Conservation (phyloP, 2,329 filamentous ascomycete genomes). For the Curvularia sp. region DNA sequence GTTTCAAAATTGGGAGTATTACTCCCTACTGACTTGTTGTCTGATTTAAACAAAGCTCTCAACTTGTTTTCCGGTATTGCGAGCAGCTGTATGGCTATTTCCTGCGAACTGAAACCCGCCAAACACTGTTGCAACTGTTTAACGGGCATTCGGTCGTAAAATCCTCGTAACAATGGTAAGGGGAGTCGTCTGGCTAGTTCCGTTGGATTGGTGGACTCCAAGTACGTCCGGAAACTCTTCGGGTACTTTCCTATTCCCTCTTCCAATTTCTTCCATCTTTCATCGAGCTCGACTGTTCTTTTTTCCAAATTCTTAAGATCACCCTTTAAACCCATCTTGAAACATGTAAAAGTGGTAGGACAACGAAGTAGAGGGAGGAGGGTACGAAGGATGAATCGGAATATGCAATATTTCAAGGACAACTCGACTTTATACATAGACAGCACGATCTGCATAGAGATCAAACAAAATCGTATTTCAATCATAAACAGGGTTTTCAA, state of each 20-base stretch:
- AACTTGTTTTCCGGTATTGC: background rate
- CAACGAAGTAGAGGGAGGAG: too few relatives aligned
- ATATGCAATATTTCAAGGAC: too few relatives aligned
- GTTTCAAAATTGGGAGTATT: background rate
- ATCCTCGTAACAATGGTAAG: background rate
- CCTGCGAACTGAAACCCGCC: background rate
- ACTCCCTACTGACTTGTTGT: background rate
- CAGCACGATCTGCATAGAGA: background rate
- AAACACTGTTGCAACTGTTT: background rate
- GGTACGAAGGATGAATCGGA: too few relatives aligned
- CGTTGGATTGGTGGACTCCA: too few relatives aligned
- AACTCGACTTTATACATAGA: background rate
- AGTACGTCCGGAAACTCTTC: too few relatives aligned
- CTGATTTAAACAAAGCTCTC: background rate
- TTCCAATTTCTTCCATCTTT: too few relatives aligned
- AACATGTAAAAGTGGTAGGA: too few relatives aligned
- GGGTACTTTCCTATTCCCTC: too few relatives aligned
- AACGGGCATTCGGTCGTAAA: background rate
- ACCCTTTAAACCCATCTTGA: too few relatives aligned
- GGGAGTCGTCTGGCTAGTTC: background rate
- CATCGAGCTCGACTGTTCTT: too few relatives aligned
- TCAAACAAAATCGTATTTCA: background rate
- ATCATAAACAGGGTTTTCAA: background rate
- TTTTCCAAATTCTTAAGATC: too few relatives aligned
- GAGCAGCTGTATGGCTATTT: background rate